phyloP scores from a whole-genome alignment of 2,329 filamentous ascomycete genomes.

The Stagonosporopsis rhizophila region DNA sequence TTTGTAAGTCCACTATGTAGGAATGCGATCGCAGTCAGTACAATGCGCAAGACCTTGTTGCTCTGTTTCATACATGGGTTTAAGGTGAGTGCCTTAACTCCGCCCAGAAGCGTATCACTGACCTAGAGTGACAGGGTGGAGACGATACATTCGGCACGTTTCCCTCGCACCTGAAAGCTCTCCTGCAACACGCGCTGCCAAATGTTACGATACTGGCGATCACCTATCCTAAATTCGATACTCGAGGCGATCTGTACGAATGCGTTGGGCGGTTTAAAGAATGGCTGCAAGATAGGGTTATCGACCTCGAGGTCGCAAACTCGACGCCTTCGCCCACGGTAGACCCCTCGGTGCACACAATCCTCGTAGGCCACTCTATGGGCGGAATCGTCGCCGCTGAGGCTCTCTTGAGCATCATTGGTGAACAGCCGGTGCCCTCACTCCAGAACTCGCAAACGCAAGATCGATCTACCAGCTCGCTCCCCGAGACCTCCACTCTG shows the following conservation, averaged over 20 bases:
- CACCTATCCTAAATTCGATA: constrained; percentile 83
- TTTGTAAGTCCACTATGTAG: constrained; percentile 39
- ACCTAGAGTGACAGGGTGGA: constrained; percentile 63
- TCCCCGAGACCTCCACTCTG: constrained; percentile 63
- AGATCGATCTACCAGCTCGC: constrained; percentile 39
- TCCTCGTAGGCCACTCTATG: constrained; percentile 88
- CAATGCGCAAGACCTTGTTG: constrained; percentile 80
- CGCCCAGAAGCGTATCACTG: constrained; percentile 16
- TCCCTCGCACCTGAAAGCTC: constrained; percentile 72
- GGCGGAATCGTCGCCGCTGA: constrained; percentile 92
- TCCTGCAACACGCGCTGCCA: constrained; percentile 71
- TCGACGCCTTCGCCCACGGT: constrained; percentile 82
- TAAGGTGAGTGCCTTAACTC: constrained; percentile 59
- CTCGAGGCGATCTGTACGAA: constrained; percentile 75
- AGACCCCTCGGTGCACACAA: constrained; percentile 81
- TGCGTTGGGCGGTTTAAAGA: constrained; percentile 77
- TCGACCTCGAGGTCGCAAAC: constrained; percentile 88
- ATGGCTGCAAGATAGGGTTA: constrained; percentile 90
- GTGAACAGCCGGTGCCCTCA: constrained; percentile 55
- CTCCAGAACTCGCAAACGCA: constrained; percentile 44
- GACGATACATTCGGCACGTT: constrained; percentile 81
- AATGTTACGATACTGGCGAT: constrained; percentile 71
- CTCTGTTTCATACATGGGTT: constrained; percentile 89
- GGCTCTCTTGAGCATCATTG: constrained; percentile 76
- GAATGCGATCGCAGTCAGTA: constrained; percentile 36